Evolutionary conservation across 148 eudicot genomes (phyloP), one percentile per base, ranked within the genome.

Genomic region (Linanthus parryae): DNA sequence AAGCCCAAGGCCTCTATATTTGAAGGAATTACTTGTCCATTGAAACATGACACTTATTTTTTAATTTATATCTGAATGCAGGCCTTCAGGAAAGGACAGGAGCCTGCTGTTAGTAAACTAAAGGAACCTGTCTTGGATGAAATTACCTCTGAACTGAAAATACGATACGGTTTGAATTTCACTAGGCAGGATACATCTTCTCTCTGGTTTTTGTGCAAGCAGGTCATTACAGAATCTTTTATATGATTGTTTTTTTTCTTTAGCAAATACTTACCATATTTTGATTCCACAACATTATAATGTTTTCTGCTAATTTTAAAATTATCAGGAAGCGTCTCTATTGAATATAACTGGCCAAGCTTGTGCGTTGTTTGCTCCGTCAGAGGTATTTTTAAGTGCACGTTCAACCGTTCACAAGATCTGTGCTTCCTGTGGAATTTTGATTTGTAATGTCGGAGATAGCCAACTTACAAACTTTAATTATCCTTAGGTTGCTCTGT

Each of bases 261-360:
- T 1, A 3, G 14, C n/a, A 17, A 1, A n/a, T 30, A 18, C 45
- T 40, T 21, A 13, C 5, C 8, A 10, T 24, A 3, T n/a, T n/a
- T n/a, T n/a, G n/a, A n/a, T n/a, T n/a, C n/a, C n/a, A n/a, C n/a
- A n/a, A n/a, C n/a, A n/a, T n/a, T n/a, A n/a, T n/a, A n/a, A n/a
- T n/a, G n/a, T n/a, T n/a, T n/a, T n/a, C n/a, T n/a, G n/a, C n/a
- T 14, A 20, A 29, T 22, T 31, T n/a, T 37, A n/a, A 27, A n/a
- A n/a, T n/a, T n/a, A n/a, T n/a, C 75, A 94, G 99, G 96, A 94
- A 73, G 96, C 99, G 44, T 80, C 96, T 14, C 68, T 88, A 48
- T 66, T 94, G 63, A 80, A 81, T 75, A 72, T 66, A 48, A 78
- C 91, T 48, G 69, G 84, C 72, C 95, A 84, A 66, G 99, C 96